Percentiles rank a stretch among this genome's conserved stretches.
These are phyloP conservation scores for Claviceps digitariae DNA, from an alignment of 2,329 filamentous ascomycete species.

Conservation along the genomic window DNA sequence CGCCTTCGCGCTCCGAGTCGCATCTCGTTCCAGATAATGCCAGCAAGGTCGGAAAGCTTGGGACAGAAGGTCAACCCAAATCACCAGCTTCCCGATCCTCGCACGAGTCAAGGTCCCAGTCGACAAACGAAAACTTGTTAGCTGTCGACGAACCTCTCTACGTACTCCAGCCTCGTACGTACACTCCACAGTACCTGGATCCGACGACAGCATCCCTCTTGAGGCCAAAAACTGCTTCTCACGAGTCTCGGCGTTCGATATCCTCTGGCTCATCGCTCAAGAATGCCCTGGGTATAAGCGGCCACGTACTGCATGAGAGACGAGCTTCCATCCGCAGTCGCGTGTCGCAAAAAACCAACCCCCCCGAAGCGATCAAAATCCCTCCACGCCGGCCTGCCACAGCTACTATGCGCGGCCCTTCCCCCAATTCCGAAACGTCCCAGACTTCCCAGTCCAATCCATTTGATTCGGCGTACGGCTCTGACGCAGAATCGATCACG, in stretches of 20 bases:
- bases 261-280: neutral
- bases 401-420: conserved; percentile 14
- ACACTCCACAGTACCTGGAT: conserved; percentile 28
- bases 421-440: conserved; percentile 19
- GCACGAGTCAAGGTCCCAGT: conserved; percentile 1
- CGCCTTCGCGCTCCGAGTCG: conserved; percentile 6
- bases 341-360: conserved; percentile 37
- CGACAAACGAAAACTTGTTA: conserved; percentile 8
- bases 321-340: conserved; percentile 38
- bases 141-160: conserved; percentile 28
- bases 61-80: neutral
- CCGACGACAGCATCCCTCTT: neutral
- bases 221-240: neutral
- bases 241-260: neutral
- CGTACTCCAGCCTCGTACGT: conserved; percentile 43
- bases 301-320: conserved; percentile 12
- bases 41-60: neutral
- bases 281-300: neutral
- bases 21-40: neutral
- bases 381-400: conserved; percentile 23
- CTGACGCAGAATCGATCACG: conserved; percentile 29
- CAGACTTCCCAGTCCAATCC: conserved; percentile 16
- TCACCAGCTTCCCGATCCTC: neutral
- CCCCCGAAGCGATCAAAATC: conserved; percentile 40
- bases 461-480: conserved; percentile 35